Evolutionary conservation across 306 rosid species (phyloP).

Genomic region (Senna tora): DNA sequence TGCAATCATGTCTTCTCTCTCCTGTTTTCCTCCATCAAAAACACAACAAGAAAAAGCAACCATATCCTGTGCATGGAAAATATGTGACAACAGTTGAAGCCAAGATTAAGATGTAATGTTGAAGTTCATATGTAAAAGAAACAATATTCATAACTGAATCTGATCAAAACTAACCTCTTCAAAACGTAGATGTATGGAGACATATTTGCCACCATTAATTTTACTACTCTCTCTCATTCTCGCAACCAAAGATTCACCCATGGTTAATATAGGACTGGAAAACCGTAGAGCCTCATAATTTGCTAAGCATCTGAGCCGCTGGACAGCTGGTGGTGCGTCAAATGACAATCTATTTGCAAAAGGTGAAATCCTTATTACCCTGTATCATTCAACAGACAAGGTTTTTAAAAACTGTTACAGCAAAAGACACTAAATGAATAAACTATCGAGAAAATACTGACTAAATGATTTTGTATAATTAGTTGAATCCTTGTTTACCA

Average conservation of each 20-base stretch:
- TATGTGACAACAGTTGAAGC: conserved; percentile 33
- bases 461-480: too few species aligned
- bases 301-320: conserved; percentile 91
- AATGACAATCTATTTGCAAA: conserved; percentile 93
- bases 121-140: conserved; percentile 18
- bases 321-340: conserved; percentile 94
- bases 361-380: conserved; percentile 97
- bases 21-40: conserved; percentile 86
- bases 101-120: conserved; percentile 30
- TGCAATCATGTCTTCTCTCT: conserved; percentile 78
- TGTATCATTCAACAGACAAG: conserved; percentile 36
- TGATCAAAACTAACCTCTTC: conserved; percentile 77
- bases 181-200: conserved; percentile 95
- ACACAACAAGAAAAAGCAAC: conserved; percentile 98
- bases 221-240: conserved; percentile 88
- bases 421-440: not conserved
- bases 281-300: conserved; percentile 86
- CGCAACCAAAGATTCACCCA: conserved; percentile 81
- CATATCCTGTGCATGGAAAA: conserved; percentile 76
- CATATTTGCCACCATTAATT: conserved; percentile 82
- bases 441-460: not conserved
- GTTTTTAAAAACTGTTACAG: not conserved
- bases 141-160: conserved; percentile 18
- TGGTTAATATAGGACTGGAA: conserved; percentile 62
- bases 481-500: not conserved